Percentiles rank a stretch among this genome's conserved stretches.
phyloP scores from a whole-genome alignment of 2,329 filamentous ascomycete species.

The Tolypocladium album region DNA sequence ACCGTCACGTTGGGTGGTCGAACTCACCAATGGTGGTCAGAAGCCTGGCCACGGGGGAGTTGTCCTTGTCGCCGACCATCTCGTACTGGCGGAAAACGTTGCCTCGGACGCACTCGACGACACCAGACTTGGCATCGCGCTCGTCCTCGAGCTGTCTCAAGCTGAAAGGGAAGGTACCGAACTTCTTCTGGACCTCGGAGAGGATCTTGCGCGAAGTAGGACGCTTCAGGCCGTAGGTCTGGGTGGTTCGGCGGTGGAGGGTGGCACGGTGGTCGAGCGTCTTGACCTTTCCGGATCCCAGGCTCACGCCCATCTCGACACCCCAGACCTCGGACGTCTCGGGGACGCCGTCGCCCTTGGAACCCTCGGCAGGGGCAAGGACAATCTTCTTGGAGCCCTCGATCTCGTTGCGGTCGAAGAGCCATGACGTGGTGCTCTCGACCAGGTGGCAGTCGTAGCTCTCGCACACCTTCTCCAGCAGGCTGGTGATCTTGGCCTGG shows the following conservation, averaged over 20 bases:
- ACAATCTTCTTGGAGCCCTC: conserved; percentile 98
- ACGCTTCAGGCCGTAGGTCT: conserved; percentile 88
- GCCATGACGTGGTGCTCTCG: conserved; percentile 96
- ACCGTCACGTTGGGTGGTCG: neutral
- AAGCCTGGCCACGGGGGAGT: conserved; percentile 70
- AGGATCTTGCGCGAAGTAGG: conserved; percentile 86
- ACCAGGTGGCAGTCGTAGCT: conserved; percentile 85
- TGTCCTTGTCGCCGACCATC: conserved; percentile 88
- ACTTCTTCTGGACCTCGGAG: conserved; percentile 94
- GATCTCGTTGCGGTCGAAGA: conserved; percentile 94
- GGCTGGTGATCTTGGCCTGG: conserved; percentile 74
- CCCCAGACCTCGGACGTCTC: conserved; percentile 95
- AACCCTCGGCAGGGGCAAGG: conserved; percentile 71
- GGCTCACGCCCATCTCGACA: conserved; percentile 87
- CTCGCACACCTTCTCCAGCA: conserved; percentile 88
- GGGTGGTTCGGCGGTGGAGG: conserved; percentile 83
- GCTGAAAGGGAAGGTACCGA: conserved; percentile 95
- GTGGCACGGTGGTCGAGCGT: conserved; percentile 77
- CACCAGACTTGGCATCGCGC: conserved; percentile 87
- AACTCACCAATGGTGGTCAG: conserved; percentile 86
- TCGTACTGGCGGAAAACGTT: conserved; percentile 95
- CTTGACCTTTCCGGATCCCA: conserved; percentile 93
- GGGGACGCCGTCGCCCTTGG: conserved; percentile 81
- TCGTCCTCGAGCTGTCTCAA: conserved; percentile 95
- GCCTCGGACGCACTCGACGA: conserved; percentile 89